These are phyloP conservation scores for Penicillium argentinense DNA, from an alignment of 495 filamentous ascomycete genomes.

Conservation along the genomic window DNA sequence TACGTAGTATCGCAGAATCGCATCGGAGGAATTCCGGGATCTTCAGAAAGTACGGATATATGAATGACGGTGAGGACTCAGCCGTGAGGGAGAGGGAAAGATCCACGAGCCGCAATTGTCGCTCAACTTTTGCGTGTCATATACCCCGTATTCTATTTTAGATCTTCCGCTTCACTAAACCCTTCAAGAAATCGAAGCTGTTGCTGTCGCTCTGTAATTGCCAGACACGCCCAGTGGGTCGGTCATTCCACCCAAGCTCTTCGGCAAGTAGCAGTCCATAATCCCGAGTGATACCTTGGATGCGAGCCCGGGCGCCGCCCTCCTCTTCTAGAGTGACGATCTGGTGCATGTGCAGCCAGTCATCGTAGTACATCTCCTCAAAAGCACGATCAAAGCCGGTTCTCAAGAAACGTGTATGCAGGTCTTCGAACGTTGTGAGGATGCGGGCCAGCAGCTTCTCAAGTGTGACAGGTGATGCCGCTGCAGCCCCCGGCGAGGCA, in stretches of 20 bases:
- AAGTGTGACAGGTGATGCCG: conserved; percentile 57
- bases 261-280: conserved; percentile 83
- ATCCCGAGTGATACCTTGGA: conserved; percentile 85
- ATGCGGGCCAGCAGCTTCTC: conserved; percentile 86
- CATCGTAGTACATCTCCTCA: conserved; percentile 75
- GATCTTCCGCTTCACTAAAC: conserved; percentile 79
- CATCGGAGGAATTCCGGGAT: no score
- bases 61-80: no score
- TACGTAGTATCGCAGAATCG: no score
- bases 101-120: no score
- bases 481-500: conserved; percentile 19
- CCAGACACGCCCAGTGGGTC: conserved; percentile 73
- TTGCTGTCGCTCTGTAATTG: conserved; percentile 95
- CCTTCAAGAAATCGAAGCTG: conserved; percentile 97
- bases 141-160: no score
- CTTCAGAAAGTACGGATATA: no score
- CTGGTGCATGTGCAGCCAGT: conserved; percentile 92
- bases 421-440: conserved; percentile 71
- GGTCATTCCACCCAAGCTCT: conserved; percentile 72
- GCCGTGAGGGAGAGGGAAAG: no score
- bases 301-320: conserved; percentile 72
- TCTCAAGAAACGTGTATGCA: conserved; percentile 72
- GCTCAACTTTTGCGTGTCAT: no score
- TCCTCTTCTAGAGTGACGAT: conserved; percentile 85
- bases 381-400: conserved; percentile 71